A percentile compares a stretch with the other conserved stretches of the same genome.
phyloP scores from a whole-genome alignment of 2,329 filamentous ascomycete species.

The Fusarium longipes region DNA sequence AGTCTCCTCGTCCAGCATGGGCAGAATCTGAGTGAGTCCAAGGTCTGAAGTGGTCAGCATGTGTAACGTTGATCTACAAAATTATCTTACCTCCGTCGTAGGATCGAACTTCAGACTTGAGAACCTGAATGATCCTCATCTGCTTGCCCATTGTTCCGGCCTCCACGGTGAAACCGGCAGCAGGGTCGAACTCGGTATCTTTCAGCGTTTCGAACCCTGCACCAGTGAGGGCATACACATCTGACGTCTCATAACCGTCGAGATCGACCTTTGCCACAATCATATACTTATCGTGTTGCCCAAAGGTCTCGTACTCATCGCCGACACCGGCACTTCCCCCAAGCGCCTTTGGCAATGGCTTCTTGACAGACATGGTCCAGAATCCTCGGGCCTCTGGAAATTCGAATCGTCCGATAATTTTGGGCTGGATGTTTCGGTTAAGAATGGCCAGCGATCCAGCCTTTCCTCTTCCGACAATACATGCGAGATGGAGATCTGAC shows the following conservation, averaged over 20 bases:
- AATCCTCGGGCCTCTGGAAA: slow-evolving; percentile 79
- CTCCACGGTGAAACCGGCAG: slow-evolving; percentile 86
- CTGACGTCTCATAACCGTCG: slow-evolving; percentile 79
- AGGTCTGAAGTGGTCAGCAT: slow-evolving; percentile 69
- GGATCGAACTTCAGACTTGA: slow-evolving; percentile 86
- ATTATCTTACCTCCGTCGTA: slow-evolving; percentile 83
- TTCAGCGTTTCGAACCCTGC: slow-evolving; percentile 79
- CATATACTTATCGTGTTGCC: slow-evolving; percentile 81
- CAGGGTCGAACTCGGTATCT: slow-evolving; percentile 91
- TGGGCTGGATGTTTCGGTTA: slow-evolving; percentile 81
- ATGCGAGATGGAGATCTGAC: slow-evolving; percentile 69
- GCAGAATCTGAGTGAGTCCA: slow-evolving; percentile 88
- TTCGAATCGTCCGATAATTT: slow-evolving; percentile 74
- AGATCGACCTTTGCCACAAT: slow-evolving; percentile 80
- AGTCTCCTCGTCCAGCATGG: slow-evolving; percentile 91
- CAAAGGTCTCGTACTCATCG: slow-evolving; percentile 67
- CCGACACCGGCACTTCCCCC: slow-evolving; percentile 61
- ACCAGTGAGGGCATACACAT: slow-evolving; percentile 80
- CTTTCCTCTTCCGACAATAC: slow-evolving; percentile 71
- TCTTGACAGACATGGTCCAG: slow-evolving; percentile 82
- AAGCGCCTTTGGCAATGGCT: slow-evolving; percentile 70
- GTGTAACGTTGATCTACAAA: neutral
- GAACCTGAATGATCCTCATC: slow-evolving; percentile 85
- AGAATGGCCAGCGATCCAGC: slow-evolving; percentile 79
- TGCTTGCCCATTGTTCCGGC: slow-evolving; percentile 85